Base-by-base conservation (phyloP, 352 stramenopile genomes). In the Phytophthora lateralis region DNA sequence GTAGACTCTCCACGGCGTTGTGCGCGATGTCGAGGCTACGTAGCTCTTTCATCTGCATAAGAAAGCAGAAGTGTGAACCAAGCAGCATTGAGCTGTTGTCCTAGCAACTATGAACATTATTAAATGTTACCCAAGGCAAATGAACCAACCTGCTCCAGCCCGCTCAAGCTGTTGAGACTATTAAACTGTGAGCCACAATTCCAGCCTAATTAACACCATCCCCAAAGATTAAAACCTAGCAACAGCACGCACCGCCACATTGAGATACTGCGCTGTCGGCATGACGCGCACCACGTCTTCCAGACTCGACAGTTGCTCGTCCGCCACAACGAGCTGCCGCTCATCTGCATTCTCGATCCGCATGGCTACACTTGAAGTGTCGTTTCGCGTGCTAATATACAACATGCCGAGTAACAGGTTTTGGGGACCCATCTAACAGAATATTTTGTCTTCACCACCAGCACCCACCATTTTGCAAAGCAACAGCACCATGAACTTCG, bases 401-500 rank as follows among this genome's bases (percentile, higher is more conserved):
- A 41, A 12, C 15, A 41, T 41, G 35, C 35, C 7, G 2, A 4
- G 15, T 41, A 4, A 10, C 4, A 41, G 35, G 20, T 41, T 32
- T 14, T 3, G 1, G 26, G 18, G 56, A 54, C 35, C 54, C 43
- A 62, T 39, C 32, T 2, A 54, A 29, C 5, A 11, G 43, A 32
- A 44, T 41, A 41, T 15, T 41, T 34, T 47, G 38, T 37, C 45
- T 21, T 30, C 34, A 32, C 46, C 43, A 54, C 21, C 18, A 58
- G 27, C 55, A 61, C 45, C 42, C 43, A 48, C 18, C 45, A 56
- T 44, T 56, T 63, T 37, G 21, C 20, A 47, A 35, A 17, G 24
- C n/a, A 64, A 24, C 6, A 67, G 38, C 63, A 72, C 12, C 44
- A 93, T 93, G 84, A 93, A 91, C 71, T 93, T 93, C 61, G 80